Evolutionary conservation across 805 yeast species (phyloP).

Genomic region (Candida fluviatilis): DNA sequence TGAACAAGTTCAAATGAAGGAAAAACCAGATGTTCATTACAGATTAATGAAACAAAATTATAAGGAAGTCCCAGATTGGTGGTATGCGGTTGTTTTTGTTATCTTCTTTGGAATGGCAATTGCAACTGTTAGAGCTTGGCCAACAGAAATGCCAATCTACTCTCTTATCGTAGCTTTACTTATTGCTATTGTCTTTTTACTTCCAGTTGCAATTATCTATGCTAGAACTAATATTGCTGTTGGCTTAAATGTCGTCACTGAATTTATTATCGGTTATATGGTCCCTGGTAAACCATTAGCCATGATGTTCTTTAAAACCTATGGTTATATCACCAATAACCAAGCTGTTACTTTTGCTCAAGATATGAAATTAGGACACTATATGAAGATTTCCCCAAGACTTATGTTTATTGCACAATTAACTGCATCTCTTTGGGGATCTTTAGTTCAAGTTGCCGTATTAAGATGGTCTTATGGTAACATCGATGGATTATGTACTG

Average conservation of each 20-base stretch:
- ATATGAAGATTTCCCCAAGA: constrained; percentile 40
- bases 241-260: constrained; percentile 41
- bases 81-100: constrained; percentile 31
- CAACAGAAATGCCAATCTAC: constrained; percentile 43
- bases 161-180: constrained; percentile 33
- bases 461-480: constrained; percentile 39
- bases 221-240: constrained; percentile 27
- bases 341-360: constrained; percentile 51
- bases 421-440: constrained; percentile 40
- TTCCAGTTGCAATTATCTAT: constrained; percentile 33
- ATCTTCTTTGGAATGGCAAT: constrained; percentile 29
- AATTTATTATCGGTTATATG: constrained; percentile 41
- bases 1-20: constrained; percentile 18
- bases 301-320: constrained; percentile 45
- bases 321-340: constrained; percentile 43
- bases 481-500: constrained; percentile 29
- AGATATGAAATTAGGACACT: constrained; percentile 43
- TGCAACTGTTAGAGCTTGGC: constrained; percentile 35
- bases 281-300: constrained; percentile 46
- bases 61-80: constrained; percentile 42
- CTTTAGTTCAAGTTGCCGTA: constrained; percentile 36
- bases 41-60: constrained; percentile 46
- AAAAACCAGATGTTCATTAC: constrained; percentile 37
- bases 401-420: constrained; percentile 40
- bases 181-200: constrained; percentile 34